Evolutionary conservation across 2,329 filamentous ascomycete genomes (phyloP).

Genomic region (Cadophora gregata): DNA sequence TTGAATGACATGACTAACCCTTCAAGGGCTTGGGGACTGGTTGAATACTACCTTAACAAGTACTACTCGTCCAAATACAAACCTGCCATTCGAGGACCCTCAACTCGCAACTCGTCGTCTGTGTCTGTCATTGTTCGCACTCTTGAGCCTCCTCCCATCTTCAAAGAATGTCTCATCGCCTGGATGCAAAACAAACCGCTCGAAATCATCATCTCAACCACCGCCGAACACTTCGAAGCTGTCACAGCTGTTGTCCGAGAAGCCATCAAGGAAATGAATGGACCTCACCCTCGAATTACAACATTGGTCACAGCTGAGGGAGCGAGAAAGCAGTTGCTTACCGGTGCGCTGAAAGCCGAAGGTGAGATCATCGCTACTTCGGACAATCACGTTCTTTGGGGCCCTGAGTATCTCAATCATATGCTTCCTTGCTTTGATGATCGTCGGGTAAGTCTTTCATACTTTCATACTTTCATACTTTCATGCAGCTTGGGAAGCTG

Average conservation of each 20-base stretch:
- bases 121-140: slow-evolving; percentile 12
- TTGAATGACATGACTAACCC: neutral
- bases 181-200: slow-evolving; percentile 12
- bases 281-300: no score
- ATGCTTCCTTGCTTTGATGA: slow-evolving; percentile 21
- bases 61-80: slow-evolving; percentile 8
- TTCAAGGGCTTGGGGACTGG: neutral
- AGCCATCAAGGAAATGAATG: no score
- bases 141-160: neutral
- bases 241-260: neutral
- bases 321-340: slow-evolving; percentile 1
- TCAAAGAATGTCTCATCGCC: slow-evolving; percentile 13
- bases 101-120: neutral
- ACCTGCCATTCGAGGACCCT: neutral
- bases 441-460: neutral
- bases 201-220: slow-evolving; percentile 16
- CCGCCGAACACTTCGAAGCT: neutral
- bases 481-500: no score
- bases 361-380: slow-evolving; percentile 14
- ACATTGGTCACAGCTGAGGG: neutral
- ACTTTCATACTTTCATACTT: no score
- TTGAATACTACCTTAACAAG: slow-evolving; percentile 4
- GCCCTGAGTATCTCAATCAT: neutral
- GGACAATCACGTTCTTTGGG: slow-evolving; percentile 17
- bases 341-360: slow-evolving; percentile 3